A percentile compares a stretch with the other conserved stretches of the same genome.
phyloP scores from a whole-genome alignment of 345 rosid genomes.

The Eucalyptus coolabah region DNA sequence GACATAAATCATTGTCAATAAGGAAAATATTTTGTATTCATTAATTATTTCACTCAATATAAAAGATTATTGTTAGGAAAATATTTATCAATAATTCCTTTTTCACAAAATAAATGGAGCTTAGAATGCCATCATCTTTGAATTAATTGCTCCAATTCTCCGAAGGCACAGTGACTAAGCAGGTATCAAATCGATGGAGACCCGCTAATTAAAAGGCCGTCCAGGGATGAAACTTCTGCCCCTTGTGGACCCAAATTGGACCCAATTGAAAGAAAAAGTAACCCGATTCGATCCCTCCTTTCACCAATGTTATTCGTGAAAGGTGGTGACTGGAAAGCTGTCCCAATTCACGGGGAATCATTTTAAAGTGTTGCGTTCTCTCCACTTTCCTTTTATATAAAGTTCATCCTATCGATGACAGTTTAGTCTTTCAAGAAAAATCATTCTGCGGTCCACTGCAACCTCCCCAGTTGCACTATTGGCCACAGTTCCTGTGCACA shows the following conservation, averaged over 20 bases:
- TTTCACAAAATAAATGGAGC: not conserved
- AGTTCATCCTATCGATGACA: not conserved
- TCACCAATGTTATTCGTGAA: not conserved
- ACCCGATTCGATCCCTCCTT: not conserved
- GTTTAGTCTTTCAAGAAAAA: not conserved
- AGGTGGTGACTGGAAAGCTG: not conserved
- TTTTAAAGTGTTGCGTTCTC: not conserved
- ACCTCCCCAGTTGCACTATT: not conserved
- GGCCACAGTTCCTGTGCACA: not conserved
- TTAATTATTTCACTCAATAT: too few species aligned
- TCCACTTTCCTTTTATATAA: not conserved
- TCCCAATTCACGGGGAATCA: not conserved
- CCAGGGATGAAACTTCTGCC: not conserved
- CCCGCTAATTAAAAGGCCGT: not conserved
- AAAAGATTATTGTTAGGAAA: too few species aligned
- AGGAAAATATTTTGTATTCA: too few species aligned
- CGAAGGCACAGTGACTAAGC: not conserved
- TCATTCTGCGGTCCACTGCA: not conserved
- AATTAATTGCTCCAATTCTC: not conserved
- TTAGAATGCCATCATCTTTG: not conserved
- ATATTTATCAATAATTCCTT: too few species aligned
- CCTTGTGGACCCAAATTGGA: not conserved
- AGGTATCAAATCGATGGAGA: not conserved
- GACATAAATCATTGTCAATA: too few species aligned
- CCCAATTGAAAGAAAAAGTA: not conserved